These are phyloP conservation scores for Helotiales sp. DNA, from an alignment of 2,329 filamentous ascomycete species.

Conservation along the genomic window DNA sequence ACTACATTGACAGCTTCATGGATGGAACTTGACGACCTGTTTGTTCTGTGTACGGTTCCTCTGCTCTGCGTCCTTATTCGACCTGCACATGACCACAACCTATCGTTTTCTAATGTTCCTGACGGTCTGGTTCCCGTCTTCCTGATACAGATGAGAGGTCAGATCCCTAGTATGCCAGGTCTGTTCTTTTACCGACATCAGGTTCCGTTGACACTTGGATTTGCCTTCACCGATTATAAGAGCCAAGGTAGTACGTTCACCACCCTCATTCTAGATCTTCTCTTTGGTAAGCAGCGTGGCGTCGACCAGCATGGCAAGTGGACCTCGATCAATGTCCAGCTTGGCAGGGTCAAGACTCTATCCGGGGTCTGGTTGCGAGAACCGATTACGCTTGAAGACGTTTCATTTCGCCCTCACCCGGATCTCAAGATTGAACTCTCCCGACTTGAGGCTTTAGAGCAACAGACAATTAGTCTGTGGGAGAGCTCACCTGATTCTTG, in stretches of 20 bases:
- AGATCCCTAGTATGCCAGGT: too few relatives aligned
- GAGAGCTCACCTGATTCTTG: background rate
- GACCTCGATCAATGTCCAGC: too few relatives aligned
- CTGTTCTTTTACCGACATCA: too few relatives aligned
- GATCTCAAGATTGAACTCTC: background rate
- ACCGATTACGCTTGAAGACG: background rate
- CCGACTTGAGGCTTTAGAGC: background rate
- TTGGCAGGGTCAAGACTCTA: too few relatives aligned
- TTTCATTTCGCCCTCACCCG: background rate
- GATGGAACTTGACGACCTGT: background rate
- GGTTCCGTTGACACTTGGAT: too few relatives aligned
- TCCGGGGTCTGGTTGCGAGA: background rate
- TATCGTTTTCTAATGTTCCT: background rate
- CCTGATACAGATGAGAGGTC: background rate
- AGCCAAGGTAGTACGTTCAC: too few relatives aligned
- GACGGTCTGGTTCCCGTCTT: background rate
- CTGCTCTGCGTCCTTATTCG: background rate
- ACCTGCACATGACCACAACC: background rate
- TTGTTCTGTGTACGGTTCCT: background rate
- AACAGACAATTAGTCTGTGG: background rate
- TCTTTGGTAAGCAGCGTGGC: too few relatives aligned
- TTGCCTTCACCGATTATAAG: too few relatives aligned
- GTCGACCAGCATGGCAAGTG: too few relatives aligned
- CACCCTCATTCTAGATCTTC: too few relatives aligned
- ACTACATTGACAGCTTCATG: too few relatives aligned